phyloP scores from a whole-genome alignment of 176 grass and related monocot species.

The Tuctoria greenei region DNA sequence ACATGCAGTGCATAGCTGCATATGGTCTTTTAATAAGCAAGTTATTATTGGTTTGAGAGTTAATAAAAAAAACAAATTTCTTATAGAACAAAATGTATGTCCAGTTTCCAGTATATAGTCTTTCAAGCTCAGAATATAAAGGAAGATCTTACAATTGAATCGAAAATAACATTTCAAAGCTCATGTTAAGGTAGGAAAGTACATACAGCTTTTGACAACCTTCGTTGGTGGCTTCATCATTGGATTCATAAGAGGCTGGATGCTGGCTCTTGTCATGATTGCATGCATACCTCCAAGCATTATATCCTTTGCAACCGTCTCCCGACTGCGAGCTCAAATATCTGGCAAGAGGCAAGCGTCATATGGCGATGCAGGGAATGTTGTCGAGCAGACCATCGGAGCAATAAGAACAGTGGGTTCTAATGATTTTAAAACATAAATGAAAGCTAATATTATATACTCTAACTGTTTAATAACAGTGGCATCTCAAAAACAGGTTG shows the following conservation, averaged over 20 bases:
- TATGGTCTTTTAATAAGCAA: not conserved
- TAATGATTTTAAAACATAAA: slow-evolving; percentile 25
- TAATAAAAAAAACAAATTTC: not conserved
- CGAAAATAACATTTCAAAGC: not conserved
- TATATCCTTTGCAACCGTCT: slow-evolving; percentile 55
- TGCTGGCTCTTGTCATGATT: slow-evolving; percentile 62
- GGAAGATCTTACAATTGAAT: not conserved
- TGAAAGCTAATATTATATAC: not conserved
- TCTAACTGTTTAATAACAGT: not conserved
- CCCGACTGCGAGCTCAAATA: slow-evolving; percentile 53
- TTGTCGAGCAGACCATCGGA: slow-evolving; percentile 78
- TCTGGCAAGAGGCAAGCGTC: slow-evolving; percentile 52
- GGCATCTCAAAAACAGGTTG: slow-evolving; percentile 51
- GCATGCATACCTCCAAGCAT: slow-evolving; percentile 54
- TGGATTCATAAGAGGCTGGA: slow-evolving; percentile 71
- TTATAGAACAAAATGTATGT: not conserved
- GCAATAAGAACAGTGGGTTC: slow-evolving; percentile 76
- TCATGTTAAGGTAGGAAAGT: slow-evolving; percentile 65
- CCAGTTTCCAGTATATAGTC: slow-evolving; percentile 5
- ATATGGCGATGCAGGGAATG: slow-evolving; percentile 64
- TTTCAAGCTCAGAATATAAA: slow-evolving; percentile 13
- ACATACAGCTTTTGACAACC: slow-evolving; percentile 54
- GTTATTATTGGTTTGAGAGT: not conserved
- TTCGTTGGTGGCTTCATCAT: slow-evolving; percentile 73
- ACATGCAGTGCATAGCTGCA: not conserved